These are phyloP conservation scores for Akanthomyces lecanii DNA, from an alignment of 2,329 filamentous ascomycete genomes.

Conservation along the genomic window DNA sequence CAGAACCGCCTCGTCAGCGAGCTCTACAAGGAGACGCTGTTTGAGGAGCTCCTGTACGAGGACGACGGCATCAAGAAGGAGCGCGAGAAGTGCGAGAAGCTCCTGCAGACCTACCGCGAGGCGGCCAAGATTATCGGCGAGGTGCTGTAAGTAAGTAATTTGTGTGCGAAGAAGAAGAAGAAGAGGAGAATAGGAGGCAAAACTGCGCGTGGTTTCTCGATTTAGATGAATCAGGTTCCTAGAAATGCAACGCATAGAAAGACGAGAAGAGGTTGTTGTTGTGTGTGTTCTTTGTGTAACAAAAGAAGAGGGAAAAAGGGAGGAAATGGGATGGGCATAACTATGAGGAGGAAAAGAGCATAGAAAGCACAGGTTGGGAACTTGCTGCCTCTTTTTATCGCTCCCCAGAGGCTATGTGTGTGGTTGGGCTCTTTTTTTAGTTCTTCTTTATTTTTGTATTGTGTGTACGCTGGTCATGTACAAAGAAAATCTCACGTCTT, in stretches of 20 bases:
- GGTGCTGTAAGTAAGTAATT: slow-evolving; percentile 58
- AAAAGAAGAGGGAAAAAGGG: neutral
- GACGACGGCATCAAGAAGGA: slow-evolving; percentile 97
- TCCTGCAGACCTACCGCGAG: slow-evolving; percentile 93
- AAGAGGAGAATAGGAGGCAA: neutral
- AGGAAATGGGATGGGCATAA: neutral
- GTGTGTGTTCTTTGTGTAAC: neutral
- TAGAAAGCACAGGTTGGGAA: neutral
- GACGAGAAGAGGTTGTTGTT: neutral
- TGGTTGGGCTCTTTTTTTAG: neutral
- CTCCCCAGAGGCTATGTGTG: neutral
- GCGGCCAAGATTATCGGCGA: slow-evolving; percentile 98
- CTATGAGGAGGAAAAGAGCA: neutral
- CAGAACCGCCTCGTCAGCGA: slow-evolving; percentile 96
- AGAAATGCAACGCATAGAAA: neutral
- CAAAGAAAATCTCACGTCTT: slow-evolving; percentile 16
- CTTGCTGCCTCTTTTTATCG: neutral
- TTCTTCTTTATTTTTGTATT: slow-evolving; percentile 11
- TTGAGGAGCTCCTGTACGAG: slow-evolving; percentile 92
- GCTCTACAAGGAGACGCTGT: slow-evolving; percentile 86
- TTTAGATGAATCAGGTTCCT: neutral
- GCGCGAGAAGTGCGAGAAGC: slow-evolving; percentile 95
- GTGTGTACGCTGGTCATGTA: slow-evolving; percentile 19
- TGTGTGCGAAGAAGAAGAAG: neutral
- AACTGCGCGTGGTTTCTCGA: neutral